phyloP scores from a whole-genome alignment of 1,284 basidiomycete species.

The Cystobasidium slooffiae region DNA sequence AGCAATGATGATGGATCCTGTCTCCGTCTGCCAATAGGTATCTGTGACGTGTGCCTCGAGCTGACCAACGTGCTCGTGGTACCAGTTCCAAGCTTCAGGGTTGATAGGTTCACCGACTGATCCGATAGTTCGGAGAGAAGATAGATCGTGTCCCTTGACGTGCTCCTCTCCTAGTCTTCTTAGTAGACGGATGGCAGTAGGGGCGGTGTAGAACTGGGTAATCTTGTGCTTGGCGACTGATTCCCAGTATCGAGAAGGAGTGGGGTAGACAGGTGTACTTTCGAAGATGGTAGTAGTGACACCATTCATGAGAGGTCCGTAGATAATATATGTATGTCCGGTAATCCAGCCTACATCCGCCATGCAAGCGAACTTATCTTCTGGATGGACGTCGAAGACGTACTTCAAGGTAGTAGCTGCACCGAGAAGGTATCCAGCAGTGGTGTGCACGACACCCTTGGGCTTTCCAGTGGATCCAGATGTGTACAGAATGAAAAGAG shows the following conservation, averaged over 20 bases:
- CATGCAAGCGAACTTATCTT: constrained; percentile 85
- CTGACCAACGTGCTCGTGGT: constrained; percentile 90
- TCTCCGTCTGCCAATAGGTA: constrained; percentile 84
- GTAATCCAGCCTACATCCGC: constrained; percentile 99
- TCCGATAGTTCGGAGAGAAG: constrained; percentile 82
- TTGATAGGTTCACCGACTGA: constrained; percentile 98
- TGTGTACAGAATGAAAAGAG: constrained; percentile 91
- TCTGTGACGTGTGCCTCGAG: constrained; percentile 77
- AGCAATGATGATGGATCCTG: constrained; percentile 91
- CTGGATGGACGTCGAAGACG: constrained; percentile 91
- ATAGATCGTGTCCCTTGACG: constrained; percentile 82
- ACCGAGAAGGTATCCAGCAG: constrained; percentile 67
- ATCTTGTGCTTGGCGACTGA: constrained; percentile 89
- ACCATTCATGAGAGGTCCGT: constrained; percentile 89
- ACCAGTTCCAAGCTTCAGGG: constrained; percentile 99
- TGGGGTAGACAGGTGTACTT: constrained; percentile 95
- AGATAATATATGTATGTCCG: constrained; percentile 96
- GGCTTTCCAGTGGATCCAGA: constrained; percentile 61
- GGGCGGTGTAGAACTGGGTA: constrained; percentile 93
- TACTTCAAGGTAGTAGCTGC: constrained; percentile 68
- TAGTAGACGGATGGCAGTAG: constrained; percentile 83
- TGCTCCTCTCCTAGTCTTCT: constrained; percentile 86
- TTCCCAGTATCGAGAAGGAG: constrained; percentile 95
- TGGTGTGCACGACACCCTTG: constrained; percentile 95
- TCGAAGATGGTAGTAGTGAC: constrained; percentile 94